Base-by-base conservation (phyloP, 805 yeast species). In the Saccharomycopsis synnaedendra region DNA sequence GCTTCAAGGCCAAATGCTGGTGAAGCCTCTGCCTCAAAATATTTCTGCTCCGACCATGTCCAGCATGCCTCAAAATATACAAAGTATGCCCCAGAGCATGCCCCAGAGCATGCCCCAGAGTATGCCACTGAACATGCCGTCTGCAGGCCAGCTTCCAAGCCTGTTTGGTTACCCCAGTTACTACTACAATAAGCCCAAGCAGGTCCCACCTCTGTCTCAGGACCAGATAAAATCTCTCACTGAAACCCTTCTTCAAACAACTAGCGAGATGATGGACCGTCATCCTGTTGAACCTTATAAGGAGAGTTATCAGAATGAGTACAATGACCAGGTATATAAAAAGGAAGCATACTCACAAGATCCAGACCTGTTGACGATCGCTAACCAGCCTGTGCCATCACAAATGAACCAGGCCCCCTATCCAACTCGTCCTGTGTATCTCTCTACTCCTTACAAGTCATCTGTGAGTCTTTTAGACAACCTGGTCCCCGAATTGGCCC, bases 231-330 rank as follows among this genome's bases (percentile, higher is more conserved):
- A 42, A 27, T 41, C 46, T 3, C 36, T 50, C 4, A 50, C 53
- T 3, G 54, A 50, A 33, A 42, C 40, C 8, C 35, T 51, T 9
- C 27, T 51, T n/a, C 48, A 45, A 37, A 49, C 43, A 32, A 51
- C 54, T 4, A 51, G 36, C 33, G 48, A 51, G 42, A 51, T 51
- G 54, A 49, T 51, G 38, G 54, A 51, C 33, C 50, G 44, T 32
- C 36, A 34, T 34, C 36, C 19, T 19, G 19, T 19, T 19, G 19
- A 19, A 19, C 19, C 19, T 19, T 19, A 9, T 19, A 19, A 19
- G 19, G 19, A 19, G 19, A 19, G 19, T 19, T 19, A 8, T 43
- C 47, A 5, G 42, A 44, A 30, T 42, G 10, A n/a, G 8, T n/a
- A n/a, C 44, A 11, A 19, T 11, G 39, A 19, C 44, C 41, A 10